Evolutionary conservation across 768 basidiomycete genomes (phyloP).

Genomic region (Brasilioporus rufonigricans): DNA sequence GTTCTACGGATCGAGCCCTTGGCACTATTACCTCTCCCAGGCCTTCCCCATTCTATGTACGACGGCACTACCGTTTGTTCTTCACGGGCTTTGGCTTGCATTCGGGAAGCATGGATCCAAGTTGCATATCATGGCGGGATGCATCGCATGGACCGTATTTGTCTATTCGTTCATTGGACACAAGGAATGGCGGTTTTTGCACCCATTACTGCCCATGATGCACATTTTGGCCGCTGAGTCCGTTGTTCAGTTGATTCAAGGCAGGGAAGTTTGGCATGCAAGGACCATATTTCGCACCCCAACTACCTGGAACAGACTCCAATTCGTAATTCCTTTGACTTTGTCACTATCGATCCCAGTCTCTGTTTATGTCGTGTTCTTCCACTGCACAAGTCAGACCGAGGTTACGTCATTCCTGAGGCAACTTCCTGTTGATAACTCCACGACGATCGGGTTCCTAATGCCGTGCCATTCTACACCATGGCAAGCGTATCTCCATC

Average conservation of each 20-base stretch:
- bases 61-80: slow-evolving; percentile 67
- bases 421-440: slow-evolving; percentile 45
- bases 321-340: slow-evolving; percentile 36
- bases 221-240: slow-evolving; percentile 78
- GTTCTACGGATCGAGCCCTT: slow-evolving; percentile 87
- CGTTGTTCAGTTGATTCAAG: slow-evolving; percentile 47
- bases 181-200: slow-evolving; percentile 98
- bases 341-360: slow-evolving; percentile 57
- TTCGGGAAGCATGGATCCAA: slow-evolving; percentile 22
- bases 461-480: slow-evolving; percentile 99
- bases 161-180: slow-evolving; percentile 83
- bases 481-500: slow-evolving; percentile 85
- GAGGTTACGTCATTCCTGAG: slow-evolving; percentile 69
- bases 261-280: not conserved
- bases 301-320: slow-evolving; percentile 15
- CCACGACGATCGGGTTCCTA: slow-evolving; percentile 70
- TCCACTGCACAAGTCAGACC: slow-evolving; percentile 81
- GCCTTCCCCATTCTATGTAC: slow-evolving; percentile 80
- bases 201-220: slow-evolving; percentile 83
- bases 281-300: not conserved
- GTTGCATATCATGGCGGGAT: slow-evolving; percentile 45
- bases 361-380: slow-evolving; percentile 65
- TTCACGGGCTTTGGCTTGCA: slow-evolving; percentile 54
- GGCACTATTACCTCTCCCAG: slow-evolving; percentile 90
- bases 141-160: slow-evolving; percentile 57